Percentiles rank a stretch among this genome's conserved stretches.
Conservation (phyloP, 2,329 filamentous ascomycete genomes). For the Ascocoryne sarcoides region DNA sequence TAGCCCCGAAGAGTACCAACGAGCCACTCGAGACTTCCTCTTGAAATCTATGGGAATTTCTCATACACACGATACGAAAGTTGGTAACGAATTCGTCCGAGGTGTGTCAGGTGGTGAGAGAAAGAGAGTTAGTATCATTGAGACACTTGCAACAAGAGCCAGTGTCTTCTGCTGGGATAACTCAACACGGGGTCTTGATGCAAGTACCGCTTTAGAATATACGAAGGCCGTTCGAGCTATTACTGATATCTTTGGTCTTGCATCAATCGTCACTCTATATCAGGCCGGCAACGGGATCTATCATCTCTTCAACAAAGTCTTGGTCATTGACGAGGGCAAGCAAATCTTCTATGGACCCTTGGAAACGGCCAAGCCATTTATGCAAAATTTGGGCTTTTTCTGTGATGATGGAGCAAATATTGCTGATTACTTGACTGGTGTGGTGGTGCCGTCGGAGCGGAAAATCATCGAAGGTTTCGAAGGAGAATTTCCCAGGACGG, state of each 20-base stretch:
- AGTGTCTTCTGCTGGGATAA: conserved; percentile 57
- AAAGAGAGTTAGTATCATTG: conserved; percentile 51
- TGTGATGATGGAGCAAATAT: conserved; percentile 52
- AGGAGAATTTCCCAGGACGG: conserved; percentile 51
- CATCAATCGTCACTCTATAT: conserved; percentile 56
- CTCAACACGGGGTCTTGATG: conserved; percentile 54
- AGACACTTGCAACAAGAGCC: conserved; percentile 26
- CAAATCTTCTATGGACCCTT: conserved; percentile 55
- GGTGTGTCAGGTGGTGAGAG: conserved; percentile 52
- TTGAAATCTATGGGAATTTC: conserved; percentile 34
- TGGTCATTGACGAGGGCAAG: conserved; percentile 56
- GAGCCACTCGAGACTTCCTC: conserved; percentile 25
- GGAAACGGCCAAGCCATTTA: conserved; percentile 49
- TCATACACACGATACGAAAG: conserved; percentile 44
- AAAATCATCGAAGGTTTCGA: conserved; percentile 52
- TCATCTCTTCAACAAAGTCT: conserved; percentile 59
- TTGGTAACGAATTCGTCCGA: conserved; percentile 48
- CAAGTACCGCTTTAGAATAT: conserved; percentile 58
- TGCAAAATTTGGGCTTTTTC: conserved; percentile 54
- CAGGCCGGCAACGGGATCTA: conserved; percentile 63
- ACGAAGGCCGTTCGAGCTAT: conserved; percentile 50
- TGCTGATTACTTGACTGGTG: conserved; percentile 52
- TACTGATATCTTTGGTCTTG: conserved; percentile 50
- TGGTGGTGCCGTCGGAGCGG: background rate
- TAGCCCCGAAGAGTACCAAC: conserved; percentile 37